Evolutionary conservation across 371 early-diverging fungal genomes (phyloP).

Genomic region (Mycotypha africana): DNA sequence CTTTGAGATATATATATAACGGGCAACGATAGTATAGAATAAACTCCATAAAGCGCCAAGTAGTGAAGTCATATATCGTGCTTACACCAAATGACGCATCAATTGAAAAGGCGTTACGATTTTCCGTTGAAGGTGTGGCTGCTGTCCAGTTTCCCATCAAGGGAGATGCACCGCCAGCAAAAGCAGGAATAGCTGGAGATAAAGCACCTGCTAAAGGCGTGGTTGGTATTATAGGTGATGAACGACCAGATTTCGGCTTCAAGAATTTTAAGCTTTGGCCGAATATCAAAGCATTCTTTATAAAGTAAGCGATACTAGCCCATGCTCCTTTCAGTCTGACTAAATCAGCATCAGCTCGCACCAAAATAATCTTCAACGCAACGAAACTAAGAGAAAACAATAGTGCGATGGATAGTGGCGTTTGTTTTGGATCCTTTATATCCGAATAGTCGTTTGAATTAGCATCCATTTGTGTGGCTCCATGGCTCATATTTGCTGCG

Average conservation of each 20-base stretch:
- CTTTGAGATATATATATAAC: conserved; percentile 41
- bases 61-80: conserved; percentile 42
- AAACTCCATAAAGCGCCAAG: conserved; percentile 57
- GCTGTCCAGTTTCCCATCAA: conserved; percentile 2
- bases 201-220: conserved; percentile 1
- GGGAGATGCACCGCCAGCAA: conserved; percentile 3
- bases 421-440: conserved; percentile 30
- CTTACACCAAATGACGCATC: conserved; percentile 6
- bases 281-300: conserved; percentile 31
- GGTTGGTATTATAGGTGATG: conserved; percentile 7
- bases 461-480: conserved; percentile 1
- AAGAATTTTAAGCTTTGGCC: conserved; percentile 22
- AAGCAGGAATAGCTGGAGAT: conserved; percentile 11
- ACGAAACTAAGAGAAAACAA: conserved; percentile 43
- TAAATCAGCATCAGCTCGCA: conserved; percentile 41
- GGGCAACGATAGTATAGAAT: conserved; percentile 45
- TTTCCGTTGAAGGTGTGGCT: conserved; percentile 2
- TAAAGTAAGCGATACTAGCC: conserved; percentile 36
- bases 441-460: conserved; percentile 20
- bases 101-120: conserved; percentile 5
- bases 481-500: conserved; percentile 16
- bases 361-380: conserved; percentile 51
- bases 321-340: conserved; percentile 39
- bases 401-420: conserved; percentile 21
- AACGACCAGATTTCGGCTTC: conserved; percentile 11